A percentile compares a stretch with the other conserved stretches of the same genome.
phyloP scores from a whole-genome alignment of 345 rosid species.

The Corchorus capsularis region DNA sequence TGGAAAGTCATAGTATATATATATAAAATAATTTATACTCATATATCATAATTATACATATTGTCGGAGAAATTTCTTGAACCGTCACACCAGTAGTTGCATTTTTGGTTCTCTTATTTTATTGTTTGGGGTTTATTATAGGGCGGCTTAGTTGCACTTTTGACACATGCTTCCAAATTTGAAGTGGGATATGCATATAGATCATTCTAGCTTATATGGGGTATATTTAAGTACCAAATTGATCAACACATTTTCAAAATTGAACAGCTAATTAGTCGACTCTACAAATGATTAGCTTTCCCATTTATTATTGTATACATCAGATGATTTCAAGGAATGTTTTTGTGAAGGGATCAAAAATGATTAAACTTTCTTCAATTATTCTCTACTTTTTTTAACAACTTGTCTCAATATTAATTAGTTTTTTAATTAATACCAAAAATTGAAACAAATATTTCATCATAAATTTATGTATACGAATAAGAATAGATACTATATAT shows the following conservation, averaged over 20 bases:
- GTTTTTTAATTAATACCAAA: too few species aligned
- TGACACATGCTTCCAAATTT: conserved; percentile 23
- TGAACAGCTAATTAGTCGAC: conserved; percentile 2
- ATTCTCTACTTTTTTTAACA: too few species aligned
- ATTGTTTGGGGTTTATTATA: not conserved
- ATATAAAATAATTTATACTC: too few species aligned
- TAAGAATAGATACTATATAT: too few species aligned
- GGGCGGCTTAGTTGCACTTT: conserved; percentile 18
- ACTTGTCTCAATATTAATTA: too few species aligned
- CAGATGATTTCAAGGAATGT: not conserved
- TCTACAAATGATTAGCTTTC: not conserved
- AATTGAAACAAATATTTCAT: too few species aligned
- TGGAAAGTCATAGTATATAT: too few species aligned
- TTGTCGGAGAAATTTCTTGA: conserved; percentile 1
- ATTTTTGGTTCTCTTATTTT: conserved; percentile 1
- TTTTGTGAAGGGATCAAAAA: not conserved
- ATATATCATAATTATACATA: not conserved
- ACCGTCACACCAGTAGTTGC: not conserved
- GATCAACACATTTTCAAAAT: conserved; percentile 3
- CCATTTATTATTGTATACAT: not conserved
- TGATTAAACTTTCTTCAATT: not conserved
- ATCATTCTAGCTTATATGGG: not conserved
- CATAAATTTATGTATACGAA: too few species aligned
- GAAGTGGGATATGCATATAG: conserved; percentile 2
- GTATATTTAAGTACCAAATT: not conserved